Base-by-base conservation (phyloP, 75 land plant genomes). In the Sequoiadendron giganteum region DNA sequence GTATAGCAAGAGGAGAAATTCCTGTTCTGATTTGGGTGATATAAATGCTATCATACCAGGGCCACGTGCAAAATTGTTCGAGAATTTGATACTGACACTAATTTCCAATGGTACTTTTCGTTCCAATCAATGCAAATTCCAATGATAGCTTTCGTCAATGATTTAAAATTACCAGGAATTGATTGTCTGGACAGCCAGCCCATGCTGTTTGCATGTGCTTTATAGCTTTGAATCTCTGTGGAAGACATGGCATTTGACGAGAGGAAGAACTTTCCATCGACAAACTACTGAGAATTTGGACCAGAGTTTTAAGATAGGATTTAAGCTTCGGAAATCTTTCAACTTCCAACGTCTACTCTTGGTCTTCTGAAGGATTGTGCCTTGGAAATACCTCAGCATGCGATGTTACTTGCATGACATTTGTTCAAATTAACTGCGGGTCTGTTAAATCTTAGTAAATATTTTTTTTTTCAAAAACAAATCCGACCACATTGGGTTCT, bases 1-100 rank as follows among this genome's bases (percentile, higher is more conserved):
- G 13, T 73, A 32, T 54, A 92, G 76, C 21, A 90, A 90, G 89
- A 89, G 92, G 90, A 79, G 30, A 70, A 95, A 96, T 89, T 93
- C 94, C 21, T 96, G 98, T 87, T 86, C 94, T 10, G 88, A 89
- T 18, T 92, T 91, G 92, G 93, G 92, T 34, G 95, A 96, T 85
- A 88, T 90, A 36, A 94, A 92, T 86, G 77, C 88, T 11, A 85
- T 95, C 87, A 93, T 80, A 76, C 95, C 98, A 49, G 93, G 98
- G 7, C 90, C 89, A 1, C 94, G 91, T 32, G 96, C 93, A 61
- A 88, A 89, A 84, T 92, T 89, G 84, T 89, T 95, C 56, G 93
- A 88, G 40, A 77, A 58, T n/a, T 86, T 93, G 77, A 83, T 91
- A 39, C 38, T 86, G 87, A 76, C 84, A 75, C 87, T 94, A 39